Conservation (phyloP, 2,329 filamentous ascomycete species). For the Neoscytalidium dimidiatum region DNA sequence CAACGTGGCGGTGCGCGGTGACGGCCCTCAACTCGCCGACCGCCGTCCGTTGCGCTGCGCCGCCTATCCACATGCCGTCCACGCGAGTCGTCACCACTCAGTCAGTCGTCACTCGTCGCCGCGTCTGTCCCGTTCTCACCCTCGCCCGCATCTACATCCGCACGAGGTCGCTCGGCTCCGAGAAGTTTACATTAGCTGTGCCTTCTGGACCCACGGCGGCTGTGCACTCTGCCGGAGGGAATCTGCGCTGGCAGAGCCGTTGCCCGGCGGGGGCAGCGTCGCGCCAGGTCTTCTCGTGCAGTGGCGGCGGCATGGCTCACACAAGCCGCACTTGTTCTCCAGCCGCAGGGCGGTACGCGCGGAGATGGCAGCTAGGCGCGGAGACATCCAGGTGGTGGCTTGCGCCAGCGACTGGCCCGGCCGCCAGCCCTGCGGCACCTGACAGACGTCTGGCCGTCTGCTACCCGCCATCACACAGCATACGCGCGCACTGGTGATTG, state of each 20-base stretch:
- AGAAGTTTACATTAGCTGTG: neutral
- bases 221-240: neutral
- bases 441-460: constrained; percentile 10
- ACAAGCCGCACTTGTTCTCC: neutral
- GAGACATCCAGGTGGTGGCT: constrained; percentile 9
- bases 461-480: constrained; percentile 6
- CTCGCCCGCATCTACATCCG: neutral
- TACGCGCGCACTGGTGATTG: neutral
- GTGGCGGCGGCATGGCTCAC: constrained; percentile 6
- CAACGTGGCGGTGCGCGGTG: neutral
- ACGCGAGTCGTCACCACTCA: neutral
- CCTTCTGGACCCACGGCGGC: neutral
- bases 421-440: constrained; percentile 18
- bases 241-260: neutral
- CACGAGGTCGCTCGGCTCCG: constrained; percentile 14
- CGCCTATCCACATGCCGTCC: too few relatives aligned
- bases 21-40: neutral
- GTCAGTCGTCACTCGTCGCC: neutral
- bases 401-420: constrained; percentile 9
- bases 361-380: neutral
- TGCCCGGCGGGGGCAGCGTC: neutral
- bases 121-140: neutral
- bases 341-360: constrained; percentile 6
- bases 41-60: neutral
- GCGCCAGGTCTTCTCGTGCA: neutral